Percentiles rank a stretch among this genome's conserved stretches.
These are phyloP conservation scores for Mycena latifolia DNA, from an alignment of 768 basidiomycete genomes.

Conservation along the genomic window DNA sequence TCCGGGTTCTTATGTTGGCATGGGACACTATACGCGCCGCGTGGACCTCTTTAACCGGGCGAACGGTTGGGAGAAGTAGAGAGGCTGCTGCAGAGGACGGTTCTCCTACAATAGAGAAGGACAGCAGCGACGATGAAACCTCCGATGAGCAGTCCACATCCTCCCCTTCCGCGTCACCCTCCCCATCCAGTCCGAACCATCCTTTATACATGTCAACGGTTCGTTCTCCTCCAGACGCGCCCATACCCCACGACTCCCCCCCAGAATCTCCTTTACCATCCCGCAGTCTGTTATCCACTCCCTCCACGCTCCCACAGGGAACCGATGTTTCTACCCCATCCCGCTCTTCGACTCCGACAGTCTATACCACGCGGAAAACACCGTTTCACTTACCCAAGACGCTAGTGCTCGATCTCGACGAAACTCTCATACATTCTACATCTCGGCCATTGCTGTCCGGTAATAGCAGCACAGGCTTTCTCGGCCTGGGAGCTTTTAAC, in stretches of 20 bases:
- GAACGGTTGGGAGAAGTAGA: conserved; percentile 27
- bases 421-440: conserved; percentile 98
- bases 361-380: conserved; percentile 64
- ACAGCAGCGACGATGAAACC: conserved; percentile 36
- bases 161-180: conserved; percentile 25
- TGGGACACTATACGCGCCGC: conserved; percentile 78
- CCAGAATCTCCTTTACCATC: conserved; percentile 13
- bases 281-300: conserved; percentile 6
- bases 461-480: conserved; percentile 67
- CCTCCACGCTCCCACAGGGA: conserved; percentile 31
- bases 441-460: conserved; percentile 75
- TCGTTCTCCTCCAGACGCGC: conserved; percentile 20
- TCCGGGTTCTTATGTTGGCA: conserved; percentile 74
- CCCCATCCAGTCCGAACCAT: conserved; percentile 36
- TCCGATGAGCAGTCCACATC: conserved; percentile 32
- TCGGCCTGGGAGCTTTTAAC: conserved; percentile 67
- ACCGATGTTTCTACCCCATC: conserved; percentile 44
- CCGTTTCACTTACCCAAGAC: conserved; percentile 92
- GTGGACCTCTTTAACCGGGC: conserved; percentile 61
- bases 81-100: conserved; percentile 31
- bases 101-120: conserved; percentile 33
- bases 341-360: conserved; percentile 58
- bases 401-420: conserved; percentile 96
- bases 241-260: conserved; percentile 8
- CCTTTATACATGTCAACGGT: conserved; percentile 43